A percentile compares a stretch with the other conserved stretches of the same genome.
These are phyloP conservation scores for Waitea zeae DNA, from an alignment of 1,284 basidiomycete species.

Conservation along the genomic window DNA sequence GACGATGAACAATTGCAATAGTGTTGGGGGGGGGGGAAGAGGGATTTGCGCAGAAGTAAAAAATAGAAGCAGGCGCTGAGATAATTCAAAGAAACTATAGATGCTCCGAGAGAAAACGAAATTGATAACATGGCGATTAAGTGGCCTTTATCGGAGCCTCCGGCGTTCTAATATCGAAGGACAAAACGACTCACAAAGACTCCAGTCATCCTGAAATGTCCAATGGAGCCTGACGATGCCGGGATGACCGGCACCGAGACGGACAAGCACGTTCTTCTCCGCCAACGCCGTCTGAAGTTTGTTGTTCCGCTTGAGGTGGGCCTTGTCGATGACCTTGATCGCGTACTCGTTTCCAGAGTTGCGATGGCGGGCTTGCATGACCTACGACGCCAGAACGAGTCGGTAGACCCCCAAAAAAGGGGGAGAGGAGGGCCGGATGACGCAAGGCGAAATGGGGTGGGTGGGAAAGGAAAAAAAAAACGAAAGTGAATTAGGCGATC, in stretches of 20 bases:
- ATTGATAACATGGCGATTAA: slow-evolving; percentile 1
- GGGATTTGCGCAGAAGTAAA: slow-evolving; percentile 5
- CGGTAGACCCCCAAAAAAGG: slow-evolving; percentile 5
- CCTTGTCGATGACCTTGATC: slow-evolving; percentile 65
- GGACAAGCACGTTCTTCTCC: slow-evolving; percentile 46
- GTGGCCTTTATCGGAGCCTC: no score
- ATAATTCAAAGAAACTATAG: no score
- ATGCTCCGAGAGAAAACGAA: no score
- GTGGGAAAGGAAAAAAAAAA: no score
- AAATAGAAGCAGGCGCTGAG: slow-evolving; percentile 6
- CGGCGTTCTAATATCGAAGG: no score
- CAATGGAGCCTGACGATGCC: slow-evolving; percentile 70
- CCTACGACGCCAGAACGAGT: slow-evolving; percentile 20
- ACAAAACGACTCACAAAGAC: slow-evolving; percentile 49
- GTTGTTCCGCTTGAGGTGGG: slow-evolving; percentile 47
- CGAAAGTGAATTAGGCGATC: no score
- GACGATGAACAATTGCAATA: no score
- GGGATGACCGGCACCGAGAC: slow-evolving; percentile 54
- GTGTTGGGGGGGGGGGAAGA: no score
- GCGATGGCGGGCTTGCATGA: slow-evolving; percentile 36
- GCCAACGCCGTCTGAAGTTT: slow-evolving; percentile 47
- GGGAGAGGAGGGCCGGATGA: neutral
- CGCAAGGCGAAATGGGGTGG: neutral
- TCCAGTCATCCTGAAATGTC: slow-evolving; percentile 74
- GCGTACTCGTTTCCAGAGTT: slow-evolving; percentile 50